Evolutionary conservation across 2,329 filamentous ascomycete genomes (phyloP).

Genomic region (Elsinoe australis): DNA sequence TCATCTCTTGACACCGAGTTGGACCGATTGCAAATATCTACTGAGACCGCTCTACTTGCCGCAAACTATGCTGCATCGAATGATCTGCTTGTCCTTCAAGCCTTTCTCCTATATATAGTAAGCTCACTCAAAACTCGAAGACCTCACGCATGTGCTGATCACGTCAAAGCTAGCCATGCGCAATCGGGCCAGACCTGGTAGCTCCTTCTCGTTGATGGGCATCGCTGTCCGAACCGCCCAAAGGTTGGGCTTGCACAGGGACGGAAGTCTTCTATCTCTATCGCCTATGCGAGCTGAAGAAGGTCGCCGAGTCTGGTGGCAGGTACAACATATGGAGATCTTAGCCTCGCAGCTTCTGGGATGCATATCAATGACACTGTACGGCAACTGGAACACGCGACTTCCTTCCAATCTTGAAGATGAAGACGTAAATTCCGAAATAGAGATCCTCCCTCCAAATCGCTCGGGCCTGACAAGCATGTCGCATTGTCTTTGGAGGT

Average conservation of each 20-base stretch:
- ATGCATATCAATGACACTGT: conserved; percentile 16
- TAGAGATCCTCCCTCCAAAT: conserved; percentile 5
- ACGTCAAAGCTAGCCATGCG: neutral
- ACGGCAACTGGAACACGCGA: conserved; percentile 16
- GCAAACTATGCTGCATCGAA: conserved; percentile 12
- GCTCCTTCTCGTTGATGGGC: conserved; percentile 43
- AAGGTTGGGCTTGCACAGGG: conserved; percentile 54
- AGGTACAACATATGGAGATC: conserved; percentile 18
- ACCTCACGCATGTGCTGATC: neutral
- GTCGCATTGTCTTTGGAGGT: conserved; percentile 17
- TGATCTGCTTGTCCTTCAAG: conserved; percentile 6
- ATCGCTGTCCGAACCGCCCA: conserved; percentile 54
- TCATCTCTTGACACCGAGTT: neutral
- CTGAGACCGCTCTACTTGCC: conserved; percentile 13
- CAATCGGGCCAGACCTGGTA: conserved; percentile 1
- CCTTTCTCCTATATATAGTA: conserved; percentile 17
- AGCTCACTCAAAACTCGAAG: neutral
- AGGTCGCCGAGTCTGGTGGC: conserved; percentile 53
- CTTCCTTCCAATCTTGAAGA: conserved; percentile 18
- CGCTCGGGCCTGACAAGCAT: conserved; percentile 17
- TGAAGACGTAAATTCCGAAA: conserved; percentile 4
- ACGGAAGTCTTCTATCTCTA: conserved; percentile 46
- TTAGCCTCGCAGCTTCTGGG: conserved; percentile 13
- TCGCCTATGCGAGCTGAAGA: conserved; percentile 51
- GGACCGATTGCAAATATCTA: conserved; percentile 8